Percentiles rank a stretch among this genome's conserved stretches.
Evolutionary conservation across 2,329 filamentous ascomycete genomes (phyloP).

Genomic region (Aureobasidium sp.): DNA sequence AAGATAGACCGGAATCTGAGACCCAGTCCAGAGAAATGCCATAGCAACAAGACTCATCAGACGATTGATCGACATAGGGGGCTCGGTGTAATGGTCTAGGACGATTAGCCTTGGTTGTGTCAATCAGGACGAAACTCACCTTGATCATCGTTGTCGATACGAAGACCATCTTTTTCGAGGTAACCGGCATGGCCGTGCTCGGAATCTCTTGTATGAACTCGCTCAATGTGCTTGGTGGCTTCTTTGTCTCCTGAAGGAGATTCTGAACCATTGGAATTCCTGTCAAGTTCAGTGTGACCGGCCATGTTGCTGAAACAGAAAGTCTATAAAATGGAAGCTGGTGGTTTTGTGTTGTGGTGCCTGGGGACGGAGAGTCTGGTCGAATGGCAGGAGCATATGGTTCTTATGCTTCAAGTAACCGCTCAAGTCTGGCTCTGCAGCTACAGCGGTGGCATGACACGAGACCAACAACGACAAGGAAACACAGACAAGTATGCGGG

Average conservation of each 20-base stretch:
- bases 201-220: conserved; percentile 32
- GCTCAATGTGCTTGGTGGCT: conserved; percentile 26
- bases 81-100: conserved; percentile 34
- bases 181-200: conserved; percentile 35
- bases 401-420: not conserved
- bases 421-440: not conserved
- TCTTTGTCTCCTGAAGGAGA: not conserved
- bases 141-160: conserved; percentile 42
- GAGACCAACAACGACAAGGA: not conserved
- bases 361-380: not conserved
- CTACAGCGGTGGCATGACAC: not conserved
- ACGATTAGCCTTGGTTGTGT: not conserved
- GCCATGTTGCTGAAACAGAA: not conserved
- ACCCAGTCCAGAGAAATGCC: conserved; percentile 56
- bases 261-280: not conserved
- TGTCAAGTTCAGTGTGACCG: not conserved
- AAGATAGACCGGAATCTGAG: conserved; percentile 50
- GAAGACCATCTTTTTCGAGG: conserved; percentile 41
- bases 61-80: conserved; percentile 41
- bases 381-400: not conserved
- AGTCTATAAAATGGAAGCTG: not conserved
- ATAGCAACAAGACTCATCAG: conserved; percentile 52
- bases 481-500: not conserved
- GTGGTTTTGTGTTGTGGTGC: not conserved
- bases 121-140: not conserved